Percentiles rank a stretch among this genome's conserved stretches.
These are phyloP conservation scores for Zymoseptoria tritici DNA, from an alignment of 2,329 filamentous ascomycete genomes.

Conservation along the genomic window DNA sequence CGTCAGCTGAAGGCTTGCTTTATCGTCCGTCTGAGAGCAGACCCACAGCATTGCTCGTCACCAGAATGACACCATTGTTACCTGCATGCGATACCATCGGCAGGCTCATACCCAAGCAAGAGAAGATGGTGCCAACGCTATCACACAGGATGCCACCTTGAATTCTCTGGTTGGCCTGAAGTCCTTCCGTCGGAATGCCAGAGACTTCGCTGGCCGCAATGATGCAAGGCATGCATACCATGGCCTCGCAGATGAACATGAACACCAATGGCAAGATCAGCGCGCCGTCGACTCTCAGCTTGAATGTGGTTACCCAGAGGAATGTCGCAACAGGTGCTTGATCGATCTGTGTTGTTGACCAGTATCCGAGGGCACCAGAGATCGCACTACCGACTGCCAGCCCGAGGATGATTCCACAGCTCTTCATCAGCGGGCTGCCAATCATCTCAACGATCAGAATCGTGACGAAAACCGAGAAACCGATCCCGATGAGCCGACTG, in stretches of 20 bases:
- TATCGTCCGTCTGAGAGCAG: not conserved
- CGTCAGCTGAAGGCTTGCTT: not conserved
- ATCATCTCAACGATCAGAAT: slow-evolving; percentile 16
- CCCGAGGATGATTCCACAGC: slow-evolving; percentile 14
- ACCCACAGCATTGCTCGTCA: slow-evolving; percentile 18
- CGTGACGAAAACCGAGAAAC: slow-evolving; percentile 16
- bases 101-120: slow-evolving; percentile 11
- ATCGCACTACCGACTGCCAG: slow-evolving; percentile 15
- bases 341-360: slow-evolving; percentile 10
- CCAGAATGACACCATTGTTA: slow-evolving; percentile 16
- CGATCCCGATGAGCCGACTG: slow-evolving; percentile 14
- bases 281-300: slow-evolving; percentile 13
- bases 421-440: slow-evolving; percentile 15
- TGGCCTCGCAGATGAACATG: slow-evolving; percentile 16
- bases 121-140: slow-evolving; percentile 12
- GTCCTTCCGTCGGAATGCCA: slow-evolving; percentile 10
- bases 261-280: slow-evolving; percentile 15
- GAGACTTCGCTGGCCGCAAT: slow-evolving; percentile 12
- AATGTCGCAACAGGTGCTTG: slow-evolving; percentile 13
- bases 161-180: slow-evolving; percentile 16
- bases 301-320: slow-evolving; percentile 13
- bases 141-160: slow-evolving; percentile 17
- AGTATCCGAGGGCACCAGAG: slow-evolving; percentile 15
- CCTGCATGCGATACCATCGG: slow-evolving; percentile 16
- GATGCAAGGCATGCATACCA: slow-evolving; percentile 18